These are phyloP conservation scores for Parathielavia appendiculata DNA, from an alignment of 495 filamentous ascomycete species.

Conservation along the genomic window DNA sequence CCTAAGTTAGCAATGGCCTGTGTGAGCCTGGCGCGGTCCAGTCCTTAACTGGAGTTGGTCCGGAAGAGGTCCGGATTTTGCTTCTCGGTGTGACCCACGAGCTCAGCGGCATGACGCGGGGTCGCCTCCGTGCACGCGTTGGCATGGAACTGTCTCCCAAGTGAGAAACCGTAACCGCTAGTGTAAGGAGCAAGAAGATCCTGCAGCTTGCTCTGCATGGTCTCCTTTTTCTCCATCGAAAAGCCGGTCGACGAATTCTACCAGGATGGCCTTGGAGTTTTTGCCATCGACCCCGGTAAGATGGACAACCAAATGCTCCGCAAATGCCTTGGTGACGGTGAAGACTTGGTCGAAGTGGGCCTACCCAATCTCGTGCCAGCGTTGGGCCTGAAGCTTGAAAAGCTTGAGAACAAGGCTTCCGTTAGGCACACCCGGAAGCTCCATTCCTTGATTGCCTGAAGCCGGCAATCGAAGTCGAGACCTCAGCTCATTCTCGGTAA, in stretches of 20 bases:
- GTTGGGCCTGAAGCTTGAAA: conserved; percentile 21
- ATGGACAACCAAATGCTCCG: conserved; percentile 18
- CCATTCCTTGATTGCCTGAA: conserved; percentile 21
- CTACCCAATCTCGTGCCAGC: conserved; percentile 23
- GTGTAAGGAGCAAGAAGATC: conserved; percentile 33
- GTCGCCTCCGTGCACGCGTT: not conserved
- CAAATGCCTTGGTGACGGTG: conserved; percentile 14
- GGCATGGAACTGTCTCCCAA: not conserved
- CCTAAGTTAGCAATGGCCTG: not conserved
- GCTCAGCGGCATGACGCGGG: not conserved
- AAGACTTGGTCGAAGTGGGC: conserved; percentile 16
- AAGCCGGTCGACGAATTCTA: conserved; percentile 32
- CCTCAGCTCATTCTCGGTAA: conserved; percentile 1
- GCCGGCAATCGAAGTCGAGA: conserved; percentile 18
- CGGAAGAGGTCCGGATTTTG: not conserved
- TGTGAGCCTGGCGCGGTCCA: not conserved
- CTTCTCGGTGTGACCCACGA: not conserved
- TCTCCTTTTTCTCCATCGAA: conserved; percentile 32
- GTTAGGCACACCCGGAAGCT: conserved; percentile 24
- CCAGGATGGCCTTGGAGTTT: conserved; percentile 23
- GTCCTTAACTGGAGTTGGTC: not conserved
- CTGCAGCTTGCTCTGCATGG: conserved; percentile 27
- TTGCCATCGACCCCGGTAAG: conserved; percentile 19
- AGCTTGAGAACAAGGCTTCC: conserved; percentile 20
- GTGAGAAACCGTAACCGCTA: not conserved